Percentiles rank a stretch among this genome's conserved stretches.
Conservation (phyloP, 2,329 filamentous ascomycete genomes). For the Claviceps digitariae region DNA sequence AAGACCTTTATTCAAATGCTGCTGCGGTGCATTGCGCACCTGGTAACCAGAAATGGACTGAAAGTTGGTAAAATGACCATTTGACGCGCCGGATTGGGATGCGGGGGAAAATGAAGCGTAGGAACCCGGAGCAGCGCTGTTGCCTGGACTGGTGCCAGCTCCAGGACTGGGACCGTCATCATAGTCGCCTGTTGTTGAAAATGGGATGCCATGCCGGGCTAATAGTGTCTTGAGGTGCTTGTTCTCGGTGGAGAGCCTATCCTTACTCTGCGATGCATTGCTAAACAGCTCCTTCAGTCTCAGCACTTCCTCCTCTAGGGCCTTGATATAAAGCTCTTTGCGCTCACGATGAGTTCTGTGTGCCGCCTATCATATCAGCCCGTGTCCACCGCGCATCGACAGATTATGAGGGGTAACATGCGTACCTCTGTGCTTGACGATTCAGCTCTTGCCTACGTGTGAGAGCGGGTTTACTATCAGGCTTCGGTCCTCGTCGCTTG, state of each 20-base stretch:
- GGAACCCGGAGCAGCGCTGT: conserved; percentile 41
- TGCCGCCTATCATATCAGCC: background rate
- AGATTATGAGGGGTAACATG: background rate
- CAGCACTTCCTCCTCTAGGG: conserved; percentile 80
- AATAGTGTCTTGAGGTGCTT: conserved; percentile 50
- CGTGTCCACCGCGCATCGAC: background rate
- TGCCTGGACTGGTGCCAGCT: conserved; percentile 42
- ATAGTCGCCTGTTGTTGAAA: conserved; percentile 12
- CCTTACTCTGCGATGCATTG: conserved; percentile 60
- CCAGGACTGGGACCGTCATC: conserved; percentile 33
- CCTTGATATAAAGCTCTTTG: conserved; percentile 92
- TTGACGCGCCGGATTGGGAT: conserved; percentile 28
- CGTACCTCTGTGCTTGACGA: conserved; percentile 84
- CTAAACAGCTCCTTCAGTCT: conserved; percentile 77
- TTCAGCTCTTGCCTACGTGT: conserved; percentile 90
- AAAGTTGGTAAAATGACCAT: conserved; percentile 14
- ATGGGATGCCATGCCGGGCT: conserved; percentile 36
- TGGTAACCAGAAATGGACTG: conserved; percentile 19
- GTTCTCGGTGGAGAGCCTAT: conserved; percentile 67
- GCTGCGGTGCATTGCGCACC: conserved; percentile 14
- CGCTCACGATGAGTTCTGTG: conserved; percentile 84
- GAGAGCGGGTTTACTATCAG: conserved; percentile 87
- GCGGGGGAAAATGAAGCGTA: conserved; percentile 29
- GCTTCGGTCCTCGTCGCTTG: conserved; percentile 88
- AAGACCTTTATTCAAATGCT: conserved; percentile 27